Conservation (phyloP, 768 basidiomycete species). For the Nevesoporus exiguus region DNA sequence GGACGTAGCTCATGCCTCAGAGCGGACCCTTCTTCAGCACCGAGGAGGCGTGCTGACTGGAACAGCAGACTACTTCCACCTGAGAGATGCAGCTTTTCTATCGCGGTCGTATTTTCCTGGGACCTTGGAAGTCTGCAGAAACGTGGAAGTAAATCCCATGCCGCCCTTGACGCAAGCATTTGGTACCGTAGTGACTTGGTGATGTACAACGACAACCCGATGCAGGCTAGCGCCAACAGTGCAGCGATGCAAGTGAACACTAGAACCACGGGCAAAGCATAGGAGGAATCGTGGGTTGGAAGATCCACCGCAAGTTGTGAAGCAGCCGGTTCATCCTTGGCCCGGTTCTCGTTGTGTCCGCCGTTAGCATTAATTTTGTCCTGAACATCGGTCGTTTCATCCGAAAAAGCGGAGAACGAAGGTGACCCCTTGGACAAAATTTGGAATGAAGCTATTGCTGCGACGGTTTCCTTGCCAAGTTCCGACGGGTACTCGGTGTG, state of each 20-base stretch:
- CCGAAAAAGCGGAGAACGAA: constrained; percentile 22
- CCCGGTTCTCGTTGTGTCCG: background rate
- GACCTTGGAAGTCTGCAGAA: constrained; percentile 10
- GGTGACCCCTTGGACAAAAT: constrained; percentile 5
- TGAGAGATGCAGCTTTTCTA: background rate
- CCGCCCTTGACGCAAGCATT: constrained; percentile 19
- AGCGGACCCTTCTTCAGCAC: constrained; percentile 2
- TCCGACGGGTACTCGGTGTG: constrained; percentile 31
- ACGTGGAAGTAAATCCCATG: constrained; percentile 24
- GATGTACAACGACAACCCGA: constrained; percentile 21
- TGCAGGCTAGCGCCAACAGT: constrained; percentile 23
- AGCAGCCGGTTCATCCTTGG: background rate
- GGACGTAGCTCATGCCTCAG: background rate
- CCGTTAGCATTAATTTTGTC: constrained; percentile 21
- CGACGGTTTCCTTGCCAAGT: constrained; percentile 26
- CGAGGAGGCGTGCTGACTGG: background rate
- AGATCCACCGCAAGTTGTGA: background rate
- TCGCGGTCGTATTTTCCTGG: background rate
- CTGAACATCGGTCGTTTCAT: constrained; percentile 19
- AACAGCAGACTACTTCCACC: background rate
- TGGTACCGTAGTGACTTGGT: constrained; percentile 16
- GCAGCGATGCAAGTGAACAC: constrained; percentile 26
- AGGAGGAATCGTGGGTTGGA: background rate
- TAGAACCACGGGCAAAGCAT: constrained; percentile 16
- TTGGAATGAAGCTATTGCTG: constrained; percentile 30